phyloP scores from a whole-genome alignment of 2,329 filamentous ascomycete genomes.

The Trichoderma sp. region DNA sequence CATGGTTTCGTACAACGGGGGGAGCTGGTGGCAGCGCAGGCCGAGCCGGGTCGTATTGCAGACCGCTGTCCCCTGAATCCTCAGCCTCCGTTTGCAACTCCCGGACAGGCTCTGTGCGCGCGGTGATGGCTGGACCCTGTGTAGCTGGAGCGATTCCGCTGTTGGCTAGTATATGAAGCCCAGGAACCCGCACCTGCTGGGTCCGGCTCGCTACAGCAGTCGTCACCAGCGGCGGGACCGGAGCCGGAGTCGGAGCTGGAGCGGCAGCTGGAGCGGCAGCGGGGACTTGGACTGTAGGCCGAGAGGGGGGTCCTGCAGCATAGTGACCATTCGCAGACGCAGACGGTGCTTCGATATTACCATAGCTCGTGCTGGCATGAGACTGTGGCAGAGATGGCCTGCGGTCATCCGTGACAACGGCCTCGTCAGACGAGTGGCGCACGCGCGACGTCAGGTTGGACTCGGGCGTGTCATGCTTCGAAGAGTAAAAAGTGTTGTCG shows the following conservation, averaged over 20 bases:
- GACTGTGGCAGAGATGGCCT: conserved; percentile 29
- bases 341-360: neutral
- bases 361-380: neutral
- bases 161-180: conserved; percentile 38
- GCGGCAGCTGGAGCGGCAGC: conserved; percentile 17
- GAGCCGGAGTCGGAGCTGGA: neutral
- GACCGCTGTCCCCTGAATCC: conserved; percentile 31
- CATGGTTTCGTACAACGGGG: conserved; percentile 71
- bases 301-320: neutral
- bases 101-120: conserved; percentile 46
- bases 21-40: conserved; percentile 42
- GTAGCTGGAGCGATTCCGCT: conserved; percentile 27
- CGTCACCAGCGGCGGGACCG: conserved; percentile 2
- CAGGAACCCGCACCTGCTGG: conserved; percentile 36
- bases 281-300: neutral
- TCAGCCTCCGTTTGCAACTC: conserved; percentile 47
- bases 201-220: conserved; percentile 27
- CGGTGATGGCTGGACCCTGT: conserved; percentile 41
- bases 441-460: conserved; percentile 52
- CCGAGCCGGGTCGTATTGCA: conserved; percentile 32
- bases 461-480: conserved; percentile 78
- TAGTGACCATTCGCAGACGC: neutral
- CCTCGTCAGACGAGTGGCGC: conserved; percentile 50
- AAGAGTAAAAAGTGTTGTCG: conserved; percentile 95
- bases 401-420: conserved; percentile 30